Evolutionary conservation across 441 rosid genomes (phyloP).

Genomic region (Aquilaria agallochum): DNA sequence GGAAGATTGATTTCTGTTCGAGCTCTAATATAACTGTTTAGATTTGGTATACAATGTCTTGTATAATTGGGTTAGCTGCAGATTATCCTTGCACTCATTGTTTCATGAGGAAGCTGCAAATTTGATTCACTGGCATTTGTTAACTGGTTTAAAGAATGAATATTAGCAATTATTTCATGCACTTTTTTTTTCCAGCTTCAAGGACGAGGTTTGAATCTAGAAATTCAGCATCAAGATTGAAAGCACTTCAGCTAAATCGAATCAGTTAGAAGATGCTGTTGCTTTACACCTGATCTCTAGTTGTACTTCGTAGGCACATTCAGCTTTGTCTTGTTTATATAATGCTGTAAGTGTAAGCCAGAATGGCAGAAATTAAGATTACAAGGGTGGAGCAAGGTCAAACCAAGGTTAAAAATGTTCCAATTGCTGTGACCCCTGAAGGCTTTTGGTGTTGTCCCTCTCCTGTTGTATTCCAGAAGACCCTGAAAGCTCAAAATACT

Average conservation of each 20-base stretch:
- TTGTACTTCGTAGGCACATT: no score
- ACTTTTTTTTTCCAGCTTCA: background rate
- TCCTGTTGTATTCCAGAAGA: slow-evolving; percentile 87
- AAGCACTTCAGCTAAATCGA: slow-evolving; percentile 7
- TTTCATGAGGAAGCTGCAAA: slow-evolving; percentile 5
- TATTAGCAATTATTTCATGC: background rate
- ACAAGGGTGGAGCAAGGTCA: slow-evolving; percentile 72
- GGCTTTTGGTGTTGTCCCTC: slow-evolving; percentile 99
- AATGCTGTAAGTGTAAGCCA: slow-evolving; percentile 21
- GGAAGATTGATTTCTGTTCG: background rate
- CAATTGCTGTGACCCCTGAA: slow-evolving; percentile 95
- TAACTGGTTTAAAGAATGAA: no score
- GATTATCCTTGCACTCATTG: slow-evolving; percentile 3
- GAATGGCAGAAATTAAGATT: slow-evolving; percentile 85
- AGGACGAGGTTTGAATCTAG: no score
- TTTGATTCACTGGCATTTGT: background rate
- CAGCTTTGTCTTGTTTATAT: slow-evolving; percentile 10
- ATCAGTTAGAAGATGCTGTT: background rate
- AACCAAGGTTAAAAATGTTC: slow-evolving; percentile 80
- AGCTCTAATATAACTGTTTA: slow-evolving; percentile 7
- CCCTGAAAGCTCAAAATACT: slow-evolving; percentile 58
- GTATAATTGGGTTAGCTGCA: background rate
- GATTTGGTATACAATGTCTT: background rate
- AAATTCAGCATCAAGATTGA: no score
- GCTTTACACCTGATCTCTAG: no score